Evolutionary conservation across 2,329 filamentous ascomycete species (phyloP).

Genomic region (Decorospora gaudefroyi): DNA sequence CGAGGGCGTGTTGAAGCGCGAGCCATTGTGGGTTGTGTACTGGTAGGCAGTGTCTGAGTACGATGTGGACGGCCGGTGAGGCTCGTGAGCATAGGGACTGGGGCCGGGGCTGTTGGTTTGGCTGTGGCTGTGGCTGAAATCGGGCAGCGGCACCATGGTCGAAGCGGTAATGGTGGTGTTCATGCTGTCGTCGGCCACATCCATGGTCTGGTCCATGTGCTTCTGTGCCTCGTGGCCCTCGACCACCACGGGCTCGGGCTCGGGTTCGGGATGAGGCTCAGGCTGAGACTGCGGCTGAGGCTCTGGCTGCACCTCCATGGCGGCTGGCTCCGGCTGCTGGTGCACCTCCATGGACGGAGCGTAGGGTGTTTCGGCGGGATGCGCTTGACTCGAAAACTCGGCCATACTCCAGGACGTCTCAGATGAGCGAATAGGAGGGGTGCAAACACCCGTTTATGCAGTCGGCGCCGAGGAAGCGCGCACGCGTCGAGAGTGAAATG

Average conservation of each 20-base stretch:
- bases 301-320: constrained; percentile 32
- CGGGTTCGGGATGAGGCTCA: constrained; percentile 21
- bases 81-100: constrained; percentile 49
- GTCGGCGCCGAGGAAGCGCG: constrained; percentile 30
- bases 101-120: constrained; percentile 30
- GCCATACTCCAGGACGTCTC: constrained; percentile 14
- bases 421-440: too few relatives aligned
- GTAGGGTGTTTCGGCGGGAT: constrained; percentile 12
- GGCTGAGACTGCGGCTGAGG: constrained; percentile 22
- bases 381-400: constrained; percentile 16
- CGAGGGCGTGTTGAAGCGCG: constrained; percentile 52
- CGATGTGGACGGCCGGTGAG: constrained; percentile 57
- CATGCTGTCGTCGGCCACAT: constrained; percentile 52
- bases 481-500: constrained; percentile 35
- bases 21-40: constrained; percentile 44
- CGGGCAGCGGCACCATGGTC: constrained; percentile 44
- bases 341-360: constrained; percentile 24
- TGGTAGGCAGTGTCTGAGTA: constrained; percentile 57
- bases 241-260: constrained; percentile 7
- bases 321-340: constrained; percentile 18
- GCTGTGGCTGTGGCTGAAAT: constrained; percentile 41
- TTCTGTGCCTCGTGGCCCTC: constrained; percentile 36
- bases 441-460: too few relatives aligned
- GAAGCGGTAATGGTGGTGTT: constrained; percentile 54
- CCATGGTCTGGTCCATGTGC: constrained; percentile 45